Percentiles rank a stretch among this genome's conserved stretches.
Conservation (phyloP, 805 yeast species). For the Zygoascus tannicola region DNA sequence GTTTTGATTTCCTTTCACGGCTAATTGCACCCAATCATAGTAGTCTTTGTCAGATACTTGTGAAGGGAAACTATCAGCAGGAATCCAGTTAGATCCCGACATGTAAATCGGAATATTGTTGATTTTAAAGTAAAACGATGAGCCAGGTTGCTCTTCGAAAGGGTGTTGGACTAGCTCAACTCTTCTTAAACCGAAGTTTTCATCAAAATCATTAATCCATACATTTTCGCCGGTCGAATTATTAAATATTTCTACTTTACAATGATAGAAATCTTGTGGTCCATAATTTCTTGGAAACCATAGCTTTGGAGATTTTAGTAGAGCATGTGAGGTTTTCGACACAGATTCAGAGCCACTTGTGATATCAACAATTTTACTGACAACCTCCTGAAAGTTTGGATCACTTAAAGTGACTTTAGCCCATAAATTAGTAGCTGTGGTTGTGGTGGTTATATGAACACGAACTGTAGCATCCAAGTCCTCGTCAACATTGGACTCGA, state of each 20-base stretch:
- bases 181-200: constrained; percentile 32
- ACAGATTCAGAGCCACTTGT: neutral
- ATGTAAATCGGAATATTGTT: constrained; percentile 32
- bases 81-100: constrained; percentile 41
- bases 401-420: neutral
- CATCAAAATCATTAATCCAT: neutral
- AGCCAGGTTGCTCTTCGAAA: constrained; percentile 27
- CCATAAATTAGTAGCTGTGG: neutral
- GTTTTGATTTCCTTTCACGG: constrained; percentile 33
- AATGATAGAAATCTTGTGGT: constrained; percentile 27
- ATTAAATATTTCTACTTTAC: no score
- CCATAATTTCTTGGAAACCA: constrained; percentile 39
- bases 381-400: neutral
- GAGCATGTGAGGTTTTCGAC: neutral
- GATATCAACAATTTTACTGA: constrained; percentile 6
- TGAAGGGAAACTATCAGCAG: constrained; percentile 33
- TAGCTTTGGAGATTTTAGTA: constrained; percentile 24
- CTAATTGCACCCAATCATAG: constrained; percentile 27
- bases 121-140: constrained; percentile 33
- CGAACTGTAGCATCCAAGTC: constrained; percentile 5
- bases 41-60: constrained; percentile 29
- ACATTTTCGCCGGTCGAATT: constrained; percentile 11
- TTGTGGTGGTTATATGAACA: neutral
- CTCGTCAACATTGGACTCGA: constrained; percentile 10
- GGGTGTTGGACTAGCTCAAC: constrained; percentile 33